Conservation (phyloP, 495 filamentous ascomycete species). For the Xylaria castorea region DNA sequence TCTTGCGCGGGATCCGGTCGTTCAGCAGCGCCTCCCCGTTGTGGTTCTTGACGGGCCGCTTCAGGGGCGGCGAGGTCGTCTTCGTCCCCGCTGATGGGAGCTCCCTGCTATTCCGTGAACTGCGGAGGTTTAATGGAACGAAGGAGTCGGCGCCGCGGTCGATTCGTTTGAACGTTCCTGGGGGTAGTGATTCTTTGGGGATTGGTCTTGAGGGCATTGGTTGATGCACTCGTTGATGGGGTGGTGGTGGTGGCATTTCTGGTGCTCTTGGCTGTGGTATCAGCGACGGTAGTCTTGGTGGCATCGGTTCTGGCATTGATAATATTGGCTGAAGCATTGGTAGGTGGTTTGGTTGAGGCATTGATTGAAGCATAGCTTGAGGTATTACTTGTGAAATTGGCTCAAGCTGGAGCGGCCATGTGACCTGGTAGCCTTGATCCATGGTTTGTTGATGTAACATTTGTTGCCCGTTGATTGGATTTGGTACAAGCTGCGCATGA, state of each 20-base stretch:
- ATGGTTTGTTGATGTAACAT: background rate
- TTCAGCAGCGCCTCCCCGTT: conserved; percentile 31
- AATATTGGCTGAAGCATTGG: background rate
- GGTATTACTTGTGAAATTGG: background rate
- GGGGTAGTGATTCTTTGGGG: background rate
- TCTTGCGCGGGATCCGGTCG: conserved; percentile 38
- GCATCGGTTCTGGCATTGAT: background rate
- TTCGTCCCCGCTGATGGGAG: conserved; percentile 5
- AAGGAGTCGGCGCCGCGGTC: background rate
- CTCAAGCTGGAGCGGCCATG: background rate
- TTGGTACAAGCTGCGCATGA: background rate
- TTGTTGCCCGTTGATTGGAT: conserved; percentile 11
- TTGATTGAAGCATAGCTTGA: background rate
- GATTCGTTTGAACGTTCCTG: background rate
- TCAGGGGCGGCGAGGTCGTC: conserved; percentile 18
- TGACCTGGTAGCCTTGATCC: background rate
- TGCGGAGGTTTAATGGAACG: background rate
- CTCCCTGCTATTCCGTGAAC: conserved; percentile 13
- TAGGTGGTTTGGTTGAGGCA: background rate
- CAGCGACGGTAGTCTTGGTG: background rate
- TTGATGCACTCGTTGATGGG: background rate
- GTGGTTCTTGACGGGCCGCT: conserved; percentile 28
- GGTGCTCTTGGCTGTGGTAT: background rate
- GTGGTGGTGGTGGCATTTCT: background rate
- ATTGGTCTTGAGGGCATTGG: too few relatives aligned